Base-by-base conservation (phyloP, 495 filamentous ascomycete species). In the Trichoderma gamsii region DNA sequence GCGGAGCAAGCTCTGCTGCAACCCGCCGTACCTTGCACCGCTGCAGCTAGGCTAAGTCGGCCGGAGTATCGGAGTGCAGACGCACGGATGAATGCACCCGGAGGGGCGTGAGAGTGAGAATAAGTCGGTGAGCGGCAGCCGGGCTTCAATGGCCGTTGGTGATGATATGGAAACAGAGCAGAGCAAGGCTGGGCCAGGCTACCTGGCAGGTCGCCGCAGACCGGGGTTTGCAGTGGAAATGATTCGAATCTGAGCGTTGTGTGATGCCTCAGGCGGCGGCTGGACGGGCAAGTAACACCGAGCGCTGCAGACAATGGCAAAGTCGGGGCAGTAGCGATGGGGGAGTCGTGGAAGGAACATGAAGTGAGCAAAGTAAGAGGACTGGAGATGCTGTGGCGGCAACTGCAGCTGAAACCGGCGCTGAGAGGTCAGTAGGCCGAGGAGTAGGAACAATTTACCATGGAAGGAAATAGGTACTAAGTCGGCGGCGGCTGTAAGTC, bases 111-210 rank as follows among this genome's bases (percentile, higher is more conserved):
- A 38, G 35, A 38, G 27, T 25, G 12, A 32, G 56, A 32, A 61
- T 32, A 61, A 61, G 63, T 65, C 35, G 63, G 63, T 65, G 41
- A 65, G 63, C 23, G 63, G 63, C 63, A 1, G 32, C 35, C 32
- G 23, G 23, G 1, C 59, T 63, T 63, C 1, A 27, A n/a, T n/a
- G 35, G 63, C 21, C 32, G 63, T 15, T n/a, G 35, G 23, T 21
- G 63, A 21, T 43, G 15, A 65, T 12, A 35, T 61, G 51, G 25
- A 8, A 32, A 32, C 16, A 13, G 56, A 21, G 27, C 56, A 32
- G 52, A n/a, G 35, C 16, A 12, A 61, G 56, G 56, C 56, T 61
- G 56, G 56, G 51, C 51, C 8, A 25, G 25, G 25, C 23, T 61
- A 32, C 56, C 56, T 61, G 56, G 16, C 56, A 16, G 27, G 12